Evolutionary conservation across 331 rosid genomes (phyloP), one percentile per base, ranked within the genome.

Genomic region (Dryas integrifolia): DNA sequence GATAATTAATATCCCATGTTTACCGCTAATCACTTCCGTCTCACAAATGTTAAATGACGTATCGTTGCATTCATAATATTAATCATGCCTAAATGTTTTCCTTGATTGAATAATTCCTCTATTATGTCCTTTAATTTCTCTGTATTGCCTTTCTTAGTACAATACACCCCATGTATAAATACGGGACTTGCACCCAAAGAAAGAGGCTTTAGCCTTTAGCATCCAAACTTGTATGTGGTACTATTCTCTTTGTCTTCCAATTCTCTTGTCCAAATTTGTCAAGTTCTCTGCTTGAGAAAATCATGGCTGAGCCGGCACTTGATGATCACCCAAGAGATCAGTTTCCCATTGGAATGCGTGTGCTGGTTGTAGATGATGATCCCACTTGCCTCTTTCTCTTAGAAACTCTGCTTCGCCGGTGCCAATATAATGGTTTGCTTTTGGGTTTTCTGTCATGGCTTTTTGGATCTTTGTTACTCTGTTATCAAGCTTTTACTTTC

Each of bases 291-390:
- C 18, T 24, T 57, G 56, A 61, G 66, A 82, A 74, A 57, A 84
- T 88, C 89, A 82, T 78, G 5, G 80, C 86, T 6, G 92, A 88
- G 69, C 75, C 69, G 16, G 69, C 60, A 70, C 70, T 55, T 63
- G 91, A 80, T 8, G 97, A 30, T 30, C 35, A 89, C 64, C 80
- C 88, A 53, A 67, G 77, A 68, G 90, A 85, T 44, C 87, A 84
- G 39, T 95, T 95, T 72, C 99, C 99, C n/a, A 61, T 82, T 47
- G 99, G 99, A 79, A 89, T 95, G 96, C 96, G 99, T 66, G 96
- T 95, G 40, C 98, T 95, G 30, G 96, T 94, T 6, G 99, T 95
- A n/a, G 99, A 95, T 26, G 99, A 95, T 53, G 96, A 95, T 70
- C 92, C 89, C 64, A 89, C 95, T 21, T 92, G 97, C 62, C 96